A percentile compares a stretch with the other conserved stretches of the same genome.
These are phyloP conservation scores for Colletotrichum zoysiae DNA, from an alignment of 2,329 filamentous ascomycete genomes.

Conservation along the genomic window DNA sequence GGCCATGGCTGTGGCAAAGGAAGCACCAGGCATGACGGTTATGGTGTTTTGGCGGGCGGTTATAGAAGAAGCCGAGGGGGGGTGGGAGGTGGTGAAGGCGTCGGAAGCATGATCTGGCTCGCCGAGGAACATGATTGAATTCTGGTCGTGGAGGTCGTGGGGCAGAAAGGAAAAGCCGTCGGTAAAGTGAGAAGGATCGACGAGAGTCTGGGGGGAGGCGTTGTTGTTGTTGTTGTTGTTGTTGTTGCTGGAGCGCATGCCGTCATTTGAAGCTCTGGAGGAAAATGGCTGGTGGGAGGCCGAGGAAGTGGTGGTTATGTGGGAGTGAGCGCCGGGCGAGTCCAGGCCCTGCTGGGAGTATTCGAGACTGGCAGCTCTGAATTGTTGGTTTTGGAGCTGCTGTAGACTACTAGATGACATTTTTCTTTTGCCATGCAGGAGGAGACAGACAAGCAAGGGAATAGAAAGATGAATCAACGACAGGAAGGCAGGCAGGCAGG, in stretches of 20 bases:
- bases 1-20: conserved; percentile 42
- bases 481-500: conserved; percentile 42
- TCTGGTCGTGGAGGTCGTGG: conserved; percentile 57
- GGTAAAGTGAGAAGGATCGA: conserved; percentile 62
- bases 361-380: conserved; percentile 52
- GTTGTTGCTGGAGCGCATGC: conserved; percentile 51
- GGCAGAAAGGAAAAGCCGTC: conserved; percentile 67
- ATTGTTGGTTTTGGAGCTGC: conserved; percentile 50
- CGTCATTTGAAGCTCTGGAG: conserved; percentile 47
- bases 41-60: conserved; percentile 54
- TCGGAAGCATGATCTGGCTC: conserved; percentile 52
- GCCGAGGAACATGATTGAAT: conserved; percentile 53
- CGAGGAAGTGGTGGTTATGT: conserved; percentile 39
- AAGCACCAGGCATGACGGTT: conserved; percentile 51
- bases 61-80: conserved; percentile 52
- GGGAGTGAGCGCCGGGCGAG: conserved; percentile 41
- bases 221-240: conserved; percentile 33
- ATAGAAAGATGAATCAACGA: conserved; percentile 45
- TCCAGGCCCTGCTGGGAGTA: conserved; percentile 46
- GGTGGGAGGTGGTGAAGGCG: conserved; percentile 49
- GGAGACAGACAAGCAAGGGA: conserved; percentile 42
- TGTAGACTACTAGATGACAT: conserved; percentile 57
- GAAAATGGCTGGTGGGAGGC: conserved; percentile 37
- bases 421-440: conserved; percentile 47
- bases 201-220: conserved; percentile 52